Conservation (phyloP, 352 stramenopile species). For the Halophytophthora polymorphica region DNA sequence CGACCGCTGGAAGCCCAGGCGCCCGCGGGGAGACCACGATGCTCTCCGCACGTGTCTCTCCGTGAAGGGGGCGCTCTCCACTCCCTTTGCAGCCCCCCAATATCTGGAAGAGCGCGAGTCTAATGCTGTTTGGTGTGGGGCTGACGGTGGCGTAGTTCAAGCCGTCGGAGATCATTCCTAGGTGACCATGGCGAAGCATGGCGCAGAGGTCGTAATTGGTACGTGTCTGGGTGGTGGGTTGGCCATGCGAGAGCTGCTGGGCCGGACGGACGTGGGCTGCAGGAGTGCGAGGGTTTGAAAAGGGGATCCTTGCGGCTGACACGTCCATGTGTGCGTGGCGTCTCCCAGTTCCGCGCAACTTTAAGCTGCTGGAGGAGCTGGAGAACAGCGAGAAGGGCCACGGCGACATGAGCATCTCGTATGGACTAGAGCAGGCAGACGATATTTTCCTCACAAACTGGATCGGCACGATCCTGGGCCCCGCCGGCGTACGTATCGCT, state of each 20-base stretch:
- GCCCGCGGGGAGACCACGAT: too few species aligned
- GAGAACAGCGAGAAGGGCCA: conserved; percentile 91
- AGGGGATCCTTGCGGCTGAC: not conserved
- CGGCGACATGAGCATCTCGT: conserved; percentile 93
- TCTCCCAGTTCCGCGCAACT: conserved; percentile 86
- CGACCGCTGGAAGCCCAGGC: too few species aligned
- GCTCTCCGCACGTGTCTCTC: too few species aligned
- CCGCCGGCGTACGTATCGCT: conserved; percentile 84
- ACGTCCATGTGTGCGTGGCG: not conserved
- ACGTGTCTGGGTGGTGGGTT: conserved; percentile 7
- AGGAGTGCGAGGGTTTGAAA: not conserved
- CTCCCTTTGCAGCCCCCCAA: too few species aligned
- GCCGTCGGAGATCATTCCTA: conserved; percentile 12
- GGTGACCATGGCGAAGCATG: conserved; percentile 67
- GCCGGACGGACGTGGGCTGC: not conserved
- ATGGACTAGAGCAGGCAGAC: conserved; percentile 93
- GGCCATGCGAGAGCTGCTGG: not conserved
- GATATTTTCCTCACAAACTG: conserved; percentile 98
- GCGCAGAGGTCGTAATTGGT: conserved; percentile 81
- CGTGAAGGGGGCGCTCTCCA: too few species aligned
- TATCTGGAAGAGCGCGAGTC: not conserved
- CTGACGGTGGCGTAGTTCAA: not conserved
- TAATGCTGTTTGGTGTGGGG: not conserved
- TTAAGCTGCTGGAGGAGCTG: conserved; percentile 93
- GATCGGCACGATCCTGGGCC: conserved; percentile 97